Evolutionary conservation across 768 basidiomycete species (phyloP), one percentile per base, ranked within the genome.

Genomic region (Galerina marginata): DNA sequence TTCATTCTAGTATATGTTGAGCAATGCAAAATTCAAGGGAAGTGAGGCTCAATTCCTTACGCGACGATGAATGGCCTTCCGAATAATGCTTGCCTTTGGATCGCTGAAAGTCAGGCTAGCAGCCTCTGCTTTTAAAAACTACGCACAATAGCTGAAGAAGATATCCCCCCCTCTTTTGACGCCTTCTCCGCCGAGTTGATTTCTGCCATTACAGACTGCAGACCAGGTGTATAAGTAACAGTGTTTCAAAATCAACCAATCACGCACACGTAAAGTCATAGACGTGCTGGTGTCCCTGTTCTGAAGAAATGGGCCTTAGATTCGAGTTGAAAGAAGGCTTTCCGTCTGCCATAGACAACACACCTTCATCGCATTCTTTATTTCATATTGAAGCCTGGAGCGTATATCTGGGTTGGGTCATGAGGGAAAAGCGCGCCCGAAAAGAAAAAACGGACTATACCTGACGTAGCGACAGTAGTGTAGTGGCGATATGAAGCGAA

Each of bases 351-450:
- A 25, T 9, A 26, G 11, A 53, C 20, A 14, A 65, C 64, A n/a
- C 39, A 88, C 89, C 83, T 88, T 91, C 86, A 92, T 85, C 9
- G 90, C 85, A 25, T 71, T 65, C 67, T 91, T 92, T 23, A 91
- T 80, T 54, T 83, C 83, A 43, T 70, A 67, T 54, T 80, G 72
- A 36, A 92, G 76, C 52, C 74, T 78, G 42, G 80, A 66, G 23
- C 89, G 84, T 57, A 89, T 70, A 58, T 85, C 89, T 86, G 36
- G 4, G 38, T 14, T 12, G 12, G 20, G 20, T 7, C 45, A 49
- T 38, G 20, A 16, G 44, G 43, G 16, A 52, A 44, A 29, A 15
- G 42, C n/a, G 50, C 12, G 33, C 6, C 16, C n/a, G 15, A 26
- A 50, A 25, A 16, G 26, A 4, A 15, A 15, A 15, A 10, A 25